Conservation (phyloP, 116 monocot genomes). For the Phalaenopsis hybrid region DNA sequence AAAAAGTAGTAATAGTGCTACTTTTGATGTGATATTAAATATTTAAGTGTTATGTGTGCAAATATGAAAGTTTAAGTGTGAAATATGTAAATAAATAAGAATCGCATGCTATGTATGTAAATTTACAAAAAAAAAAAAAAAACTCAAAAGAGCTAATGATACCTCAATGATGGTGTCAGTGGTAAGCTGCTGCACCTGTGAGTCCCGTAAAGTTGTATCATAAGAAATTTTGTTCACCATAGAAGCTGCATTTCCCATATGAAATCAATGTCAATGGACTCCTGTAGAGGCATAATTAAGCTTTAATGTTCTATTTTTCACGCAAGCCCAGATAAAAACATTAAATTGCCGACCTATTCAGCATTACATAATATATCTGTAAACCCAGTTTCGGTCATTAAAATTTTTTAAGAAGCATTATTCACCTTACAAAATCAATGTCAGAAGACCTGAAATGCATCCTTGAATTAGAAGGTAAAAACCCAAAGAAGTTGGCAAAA, state of each 20-base stretch:
- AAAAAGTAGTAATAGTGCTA: too few relatives aligned
- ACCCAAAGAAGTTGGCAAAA: not conserved
- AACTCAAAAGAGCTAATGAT: not conserved
- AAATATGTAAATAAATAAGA: too few relatives aligned
- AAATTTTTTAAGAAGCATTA: not conserved
- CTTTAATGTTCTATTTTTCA: constrained; percentile 3
- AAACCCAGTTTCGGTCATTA: not conserved
- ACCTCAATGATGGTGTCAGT: constrained; percentile 85
- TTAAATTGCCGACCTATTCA: not conserved
- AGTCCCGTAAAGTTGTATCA: constrained; percentile 31
- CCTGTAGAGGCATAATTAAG: constrained; percentile 55
- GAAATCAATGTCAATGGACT: constrained; percentile 81
- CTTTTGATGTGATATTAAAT: too few relatives aligned
- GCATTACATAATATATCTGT: not conserved
- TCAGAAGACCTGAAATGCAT: not conserved
- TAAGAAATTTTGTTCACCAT: constrained; percentile 93
- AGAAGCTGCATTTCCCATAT: constrained; percentile 98
- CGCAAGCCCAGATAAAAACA: not conserved
- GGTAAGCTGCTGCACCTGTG: constrained; percentile 47
- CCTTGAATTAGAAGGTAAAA: not conserved
- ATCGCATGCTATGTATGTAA: too few relatives aligned
- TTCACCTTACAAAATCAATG: not conserved
- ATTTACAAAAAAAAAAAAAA: not conserved
- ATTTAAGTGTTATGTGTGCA: too few relatives aligned
- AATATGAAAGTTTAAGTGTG: too few relatives aligned